Base-by-base conservation (phyloP, 768 basidiomycete species). In the Hericium coralloides region DNA sequence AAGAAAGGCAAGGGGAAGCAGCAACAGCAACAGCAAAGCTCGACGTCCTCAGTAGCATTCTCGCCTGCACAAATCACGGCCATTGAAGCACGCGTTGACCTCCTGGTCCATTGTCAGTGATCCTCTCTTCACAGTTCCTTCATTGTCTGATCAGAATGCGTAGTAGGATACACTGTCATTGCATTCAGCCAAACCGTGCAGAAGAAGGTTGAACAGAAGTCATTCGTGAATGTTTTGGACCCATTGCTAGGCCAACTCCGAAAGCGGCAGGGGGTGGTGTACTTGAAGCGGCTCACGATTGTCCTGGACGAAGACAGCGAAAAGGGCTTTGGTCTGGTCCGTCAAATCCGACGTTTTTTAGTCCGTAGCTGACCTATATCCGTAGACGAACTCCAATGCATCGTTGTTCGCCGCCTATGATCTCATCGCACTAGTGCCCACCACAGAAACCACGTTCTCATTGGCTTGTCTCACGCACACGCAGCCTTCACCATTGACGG, bases 131-230 rank as follows among this genome's bases (percentile, higher is more conserved):
- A 31, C 23, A 38, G 3, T 20, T 9, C 15, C 49, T 36, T 9
- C 7, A 8, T 18, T 7, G 12, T 45, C n/a, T 43, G 18, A 45
- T 45, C 8, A 18, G 17, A 17, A 12, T 26, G 51, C 36, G 31
- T 67, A 95, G 92, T 95, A 75, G 92, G 92, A 77, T 95, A 93
- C 71, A 81, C 85, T 26, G 83, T 91, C 38, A 66, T 95, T 49
- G 87, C 85, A 1, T 76, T 95, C 60, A 87, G 82, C 63, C 89
- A 93, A 64, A 82, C 79, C 2, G 77, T 88, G 15, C 74, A 82
- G 56, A 83, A 84, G 54, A 84, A 81, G 59, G 75, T 92, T n/a
- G 88, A 91, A 61, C 74, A 81, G 2, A 86, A 85, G 67, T 74
- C 73, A 0, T 87, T 89, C 64, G 71, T 80, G 45, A 91, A 93